Evolutionary conservation across 2,329 filamentous ascomycete species (phyloP).

Genomic region (Dichotomopilus funicola): DNA sequence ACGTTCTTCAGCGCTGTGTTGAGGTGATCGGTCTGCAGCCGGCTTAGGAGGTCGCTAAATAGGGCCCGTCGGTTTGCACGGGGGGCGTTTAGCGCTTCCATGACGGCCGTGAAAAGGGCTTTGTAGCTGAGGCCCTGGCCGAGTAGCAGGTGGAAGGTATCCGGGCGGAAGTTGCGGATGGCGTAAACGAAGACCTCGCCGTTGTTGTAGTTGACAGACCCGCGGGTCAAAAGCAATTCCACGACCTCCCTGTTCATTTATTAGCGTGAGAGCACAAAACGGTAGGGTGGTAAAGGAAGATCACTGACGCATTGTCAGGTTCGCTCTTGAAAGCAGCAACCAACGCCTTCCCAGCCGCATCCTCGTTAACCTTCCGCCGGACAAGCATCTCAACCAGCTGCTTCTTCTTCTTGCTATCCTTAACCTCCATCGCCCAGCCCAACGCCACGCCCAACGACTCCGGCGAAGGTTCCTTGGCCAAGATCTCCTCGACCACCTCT

Average conservation of each 20-base stretch:
- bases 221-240: conserved; percentile 20
- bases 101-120: conserved; percentile 19
- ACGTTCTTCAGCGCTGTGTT: conserved; percentile 23
- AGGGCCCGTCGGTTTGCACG: conserved; percentile 12
- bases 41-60: conserved; percentile 15
- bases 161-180: conserved; percentile 20
- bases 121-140: conserved; percentile 20
- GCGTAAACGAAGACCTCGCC: conserved; percentile 25
- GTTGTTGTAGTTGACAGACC: conserved; percentile 25
- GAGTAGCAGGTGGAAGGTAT: conserved; percentile 22
- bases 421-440: conserved; percentile 20
- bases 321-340: conserved; percentile 21
- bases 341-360: conserved; percentile 22
- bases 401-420: conserved; percentile 11
- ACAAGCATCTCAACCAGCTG: conserved; percentile 20
- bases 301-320: conserved; percentile 17
- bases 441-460: conserved; percentile 21
- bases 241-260: conserved; percentile 15
- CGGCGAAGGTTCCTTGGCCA: conserved; percentile 19
- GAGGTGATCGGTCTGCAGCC: conserved; percentile 22
- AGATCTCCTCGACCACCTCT: conserved; percentile 20
- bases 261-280: not conserved
- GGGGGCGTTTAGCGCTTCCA: conserved; percentile 18
- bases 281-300: too few relatives aligned
- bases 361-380: conserved; percentile 18